A percentile compares a stretch with the other conserved stretches of the same genome.
phyloP scores from a whole-genome alignment of 345 rosid species.

The Populus tremula region DNA sequence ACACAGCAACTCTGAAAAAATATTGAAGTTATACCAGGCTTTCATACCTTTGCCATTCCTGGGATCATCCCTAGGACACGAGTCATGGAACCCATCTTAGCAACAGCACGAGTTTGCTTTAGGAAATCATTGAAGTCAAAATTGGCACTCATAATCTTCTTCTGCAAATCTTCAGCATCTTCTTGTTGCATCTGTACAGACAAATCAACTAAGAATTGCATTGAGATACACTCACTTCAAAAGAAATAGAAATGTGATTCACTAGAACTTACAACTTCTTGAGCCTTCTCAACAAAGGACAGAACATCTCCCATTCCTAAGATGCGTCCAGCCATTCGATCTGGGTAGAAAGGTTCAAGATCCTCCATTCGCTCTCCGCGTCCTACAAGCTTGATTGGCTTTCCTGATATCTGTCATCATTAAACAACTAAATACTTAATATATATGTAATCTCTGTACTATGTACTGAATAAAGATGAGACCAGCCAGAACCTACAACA shows the following conservation, averaged over 20 bases:
- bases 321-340: constrained; percentile 96
- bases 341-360: constrained; percentile 97
- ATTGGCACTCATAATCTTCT: constrained; percentile 96
- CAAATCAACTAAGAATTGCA: constrained; percentile 20
- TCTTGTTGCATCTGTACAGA: constrained; percentile 77
- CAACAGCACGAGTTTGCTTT: constrained; percentile 92
- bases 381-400: constrained; percentile 93
- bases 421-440: constrained; percentile 8
- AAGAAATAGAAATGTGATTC: constrained; percentile 10
- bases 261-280: constrained; percentile 76
- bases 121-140: constrained; percentile 96
- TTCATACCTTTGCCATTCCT: constrained; percentile 83
- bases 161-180: constrained; percentile 95
- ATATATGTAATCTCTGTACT: background rate
- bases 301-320: constrained; percentile 99
- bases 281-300: constrained; percentile 94
- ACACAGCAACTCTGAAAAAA: background rate
- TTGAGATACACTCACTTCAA: background rate
- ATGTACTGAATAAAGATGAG: background rate
- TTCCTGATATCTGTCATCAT: constrained; percentile 76
- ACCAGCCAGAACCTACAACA: constrained; percentile 1
- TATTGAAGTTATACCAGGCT: constrained; percentile 8
- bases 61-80: constrained; percentile 97
- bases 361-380: constrained; percentile 98
- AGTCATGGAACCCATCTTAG: constrained; percentile 97